Percentiles rank a stretch among this genome's conserved stretches.
Conservation (phyloP, 1,284 basidiomycete species). For the Vanrija sp. region DNA sequence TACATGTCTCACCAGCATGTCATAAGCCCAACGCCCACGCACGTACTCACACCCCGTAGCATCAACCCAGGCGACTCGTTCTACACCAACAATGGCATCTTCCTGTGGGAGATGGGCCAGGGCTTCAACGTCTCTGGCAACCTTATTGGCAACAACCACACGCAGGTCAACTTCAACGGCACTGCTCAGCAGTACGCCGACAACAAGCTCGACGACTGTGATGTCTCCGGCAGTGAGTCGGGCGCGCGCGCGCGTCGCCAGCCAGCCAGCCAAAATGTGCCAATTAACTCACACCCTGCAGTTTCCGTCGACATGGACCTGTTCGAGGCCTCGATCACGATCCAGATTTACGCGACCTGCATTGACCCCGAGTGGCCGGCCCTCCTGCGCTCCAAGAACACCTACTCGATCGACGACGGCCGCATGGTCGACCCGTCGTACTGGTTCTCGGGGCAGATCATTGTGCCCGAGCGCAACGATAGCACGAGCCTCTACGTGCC, state of each 20-base stretch:
- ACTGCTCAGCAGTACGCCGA: conserved; percentile 16
- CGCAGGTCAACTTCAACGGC: conserved; percentile 15
- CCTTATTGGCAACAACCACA: conserved; percentile 6
- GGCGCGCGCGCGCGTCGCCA: no score
- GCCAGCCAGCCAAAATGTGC: no score
- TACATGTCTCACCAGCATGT: no score
- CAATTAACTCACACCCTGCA: neutral
- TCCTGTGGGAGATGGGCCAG: conserved; percentile 22
- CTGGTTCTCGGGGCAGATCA: conserved; percentile 13
- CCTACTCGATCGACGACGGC: conserved; percentile 12
- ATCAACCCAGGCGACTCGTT: conserved; percentile 16
- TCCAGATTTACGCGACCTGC: conserved; percentile 21
- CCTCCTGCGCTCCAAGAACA: conserved; percentile 8
- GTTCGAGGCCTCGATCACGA: conserved; percentile 6
- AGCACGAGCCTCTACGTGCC: neutral
- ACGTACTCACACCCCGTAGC: neutral
- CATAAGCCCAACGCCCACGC: no score
- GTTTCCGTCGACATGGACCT: conserved; percentile 19
- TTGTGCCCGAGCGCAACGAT: conserved; percentile 3
- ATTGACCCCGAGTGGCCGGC: conserved; percentile 21
- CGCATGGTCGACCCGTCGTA: conserved; percentile 8
- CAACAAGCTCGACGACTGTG: conserved; percentile 16
- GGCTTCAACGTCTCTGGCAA: conserved; percentile 14
- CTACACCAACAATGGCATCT: conserved; percentile 19
- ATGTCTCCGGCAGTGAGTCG: conserved; percentile 12